These are phyloP conservation scores for Trichoderma sp. DNA, from an alignment of 2,329 filamentous ascomycete species.

Conservation along the genomic window DNA sequence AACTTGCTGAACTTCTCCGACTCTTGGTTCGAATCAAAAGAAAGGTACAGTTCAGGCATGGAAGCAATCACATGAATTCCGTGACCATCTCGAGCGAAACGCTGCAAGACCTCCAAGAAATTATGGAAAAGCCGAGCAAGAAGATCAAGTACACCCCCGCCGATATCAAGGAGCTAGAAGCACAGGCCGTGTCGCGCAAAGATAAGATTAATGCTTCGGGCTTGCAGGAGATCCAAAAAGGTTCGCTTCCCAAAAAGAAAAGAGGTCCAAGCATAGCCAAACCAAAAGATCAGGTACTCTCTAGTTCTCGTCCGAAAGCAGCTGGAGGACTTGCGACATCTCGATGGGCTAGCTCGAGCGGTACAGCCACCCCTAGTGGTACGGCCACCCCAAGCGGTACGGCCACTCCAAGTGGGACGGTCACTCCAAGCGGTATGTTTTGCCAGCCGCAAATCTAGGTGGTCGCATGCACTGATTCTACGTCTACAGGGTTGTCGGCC, in stretches of 20 bases:
- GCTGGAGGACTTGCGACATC: conserved; percentile 26
- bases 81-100: background rate
- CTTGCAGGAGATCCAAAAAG: conserved; percentile 6
- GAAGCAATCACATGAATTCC: background rate
- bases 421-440: background rate
- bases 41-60: conserved; percentile 26
- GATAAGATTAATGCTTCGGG: conserved; percentile 19
- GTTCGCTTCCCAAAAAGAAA: background rate
- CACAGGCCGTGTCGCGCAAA: conserved; percentile 2
- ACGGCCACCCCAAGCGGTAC: background rate
- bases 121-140: conserved; percentile 4
- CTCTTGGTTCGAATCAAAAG: conserved; percentile 30
- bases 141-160: conserved; percentile 27
- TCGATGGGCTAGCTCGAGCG: conserved; percentile 24
- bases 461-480: background rate
- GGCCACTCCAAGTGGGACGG: background rate
- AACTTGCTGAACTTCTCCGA: conserved; percentile 30
- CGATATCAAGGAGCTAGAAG: conserved; percentile 23
- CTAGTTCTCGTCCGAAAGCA: background rate
- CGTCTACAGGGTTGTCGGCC: background rate
- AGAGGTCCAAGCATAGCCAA: background rate
- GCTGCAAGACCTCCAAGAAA: conserved; percentile 20
- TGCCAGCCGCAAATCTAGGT: background rate
- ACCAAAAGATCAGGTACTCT: conserved; percentile 3
- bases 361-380: background rate